A percentile compares a stretch with the other conserved stretches of the same genome.
Conservation (phyloP, 1,284 basidiomycete species). For the Cryptococcus hybrid region DNA sequence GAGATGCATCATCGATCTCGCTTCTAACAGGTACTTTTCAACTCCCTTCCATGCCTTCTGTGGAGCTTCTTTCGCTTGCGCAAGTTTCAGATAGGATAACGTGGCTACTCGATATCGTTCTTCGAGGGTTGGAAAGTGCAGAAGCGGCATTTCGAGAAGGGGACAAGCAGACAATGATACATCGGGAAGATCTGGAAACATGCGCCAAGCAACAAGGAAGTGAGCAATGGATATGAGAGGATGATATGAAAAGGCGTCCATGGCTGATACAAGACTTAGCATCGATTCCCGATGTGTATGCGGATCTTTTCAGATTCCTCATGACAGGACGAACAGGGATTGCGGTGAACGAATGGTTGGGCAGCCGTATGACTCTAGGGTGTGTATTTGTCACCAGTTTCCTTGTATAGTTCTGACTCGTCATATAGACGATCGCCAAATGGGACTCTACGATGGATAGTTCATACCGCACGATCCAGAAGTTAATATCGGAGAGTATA, state of each 20-base stretch:
- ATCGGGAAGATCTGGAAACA: constrained; percentile 43
- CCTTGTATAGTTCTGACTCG: too few species aligned
- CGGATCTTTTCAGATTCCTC: constrained; percentile 42
- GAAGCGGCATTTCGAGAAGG: constrained; percentile 32
- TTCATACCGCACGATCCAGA: constrained; percentile 29
- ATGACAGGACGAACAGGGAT: constrained; percentile 37
- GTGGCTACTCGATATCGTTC: constrained; percentile 24
- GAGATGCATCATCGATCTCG: not conserved
- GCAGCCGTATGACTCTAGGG: constrained; percentile 40
- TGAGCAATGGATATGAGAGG: constrained; percentile 16
- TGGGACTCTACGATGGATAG: constrained; percentile 39
- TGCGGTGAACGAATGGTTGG: constrained; percentile 44
- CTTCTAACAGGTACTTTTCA: constrained; percentile 37
- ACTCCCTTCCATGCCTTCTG: constrained; percentile 1
- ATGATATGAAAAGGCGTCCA: not conserved
- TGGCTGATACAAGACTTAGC: constrained; percentile 14
- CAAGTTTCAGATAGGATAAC: constrained; percentile 27
- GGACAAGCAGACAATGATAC: constrained; percentile 43
- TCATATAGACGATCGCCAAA: constrained; percentile 35
- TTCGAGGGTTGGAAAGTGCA: constrained; percentile 35
- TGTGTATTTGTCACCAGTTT: constrained; percentile 9
- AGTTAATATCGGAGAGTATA: constrained; percentile 36
- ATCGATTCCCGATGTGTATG: constrained; percentile 31
- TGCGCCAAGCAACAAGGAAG: constrained; percentile 42
- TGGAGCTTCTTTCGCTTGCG: constrained; percentile 19